phyloP scores from a whole-genome alignment of 2,329 filamentous ascomycete genomes.

The Plectosphaerella cucumerina region DNA sequence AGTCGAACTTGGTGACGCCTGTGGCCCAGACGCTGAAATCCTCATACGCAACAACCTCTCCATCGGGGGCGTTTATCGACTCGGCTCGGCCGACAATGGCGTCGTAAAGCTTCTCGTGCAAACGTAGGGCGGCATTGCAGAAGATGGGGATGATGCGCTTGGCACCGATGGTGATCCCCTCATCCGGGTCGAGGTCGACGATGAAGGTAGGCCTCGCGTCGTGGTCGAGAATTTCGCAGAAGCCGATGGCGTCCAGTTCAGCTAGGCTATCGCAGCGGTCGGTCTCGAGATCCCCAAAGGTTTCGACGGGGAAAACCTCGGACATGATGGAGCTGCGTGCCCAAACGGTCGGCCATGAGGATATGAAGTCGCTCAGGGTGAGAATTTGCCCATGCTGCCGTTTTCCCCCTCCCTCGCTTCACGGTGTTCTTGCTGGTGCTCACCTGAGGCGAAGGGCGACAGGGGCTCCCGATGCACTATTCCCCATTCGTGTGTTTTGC shows the following conservation, averaged over 20 bases:
- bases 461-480: too few species aligned
- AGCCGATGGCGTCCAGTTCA: constrained; percentile 16
- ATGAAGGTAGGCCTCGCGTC: constrained; percentile 33
- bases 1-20: constrained; percentile 34
- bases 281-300: neutral
- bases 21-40: constrained; percentile 37
- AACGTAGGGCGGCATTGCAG: constrained; percentile 26
- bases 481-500: too few species aligned
- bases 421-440: too few species aligned
- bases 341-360: too few species aligned
- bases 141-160: constrained; percentile 26
- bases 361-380: too few species aligned
- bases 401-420: too few species aligned
- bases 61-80: neutral
- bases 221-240: constrained; percentile 27
- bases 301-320: neutral
- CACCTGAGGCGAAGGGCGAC: too few species aligned
- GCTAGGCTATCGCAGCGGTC: constrained; percentile 7
- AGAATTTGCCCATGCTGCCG: too few species aligned
- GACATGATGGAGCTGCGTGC: neutral
- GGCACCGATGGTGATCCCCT: constrained; percentile 11
- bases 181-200: constrained; percentile 31
- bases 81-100: constrained; percentile 15
- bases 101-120: constrained; percentile 27
- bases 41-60: constrained; percentile 16